These are phyloP conservation scores for Amyloporia xantha DNA, from an alignment of 768 basidiomycete genomes.

Conservation along the genomic window DNA sequence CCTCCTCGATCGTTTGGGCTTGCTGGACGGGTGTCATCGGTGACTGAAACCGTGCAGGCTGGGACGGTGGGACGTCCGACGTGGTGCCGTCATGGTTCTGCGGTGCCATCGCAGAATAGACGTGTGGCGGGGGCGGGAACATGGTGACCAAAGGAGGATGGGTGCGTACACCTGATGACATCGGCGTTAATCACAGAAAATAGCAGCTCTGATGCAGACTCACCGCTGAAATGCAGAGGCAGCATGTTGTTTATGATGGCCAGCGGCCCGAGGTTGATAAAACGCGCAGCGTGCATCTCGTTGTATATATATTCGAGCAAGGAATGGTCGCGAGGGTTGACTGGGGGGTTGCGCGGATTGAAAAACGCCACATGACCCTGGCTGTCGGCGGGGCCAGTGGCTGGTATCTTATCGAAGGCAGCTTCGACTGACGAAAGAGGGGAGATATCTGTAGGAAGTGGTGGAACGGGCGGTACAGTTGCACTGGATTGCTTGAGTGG, in stretches of 20 bases:
- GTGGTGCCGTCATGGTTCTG: background rate
- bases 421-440: too few species aligned
- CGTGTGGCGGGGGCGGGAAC: conserved; percentile 33
- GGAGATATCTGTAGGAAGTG: too few species aligned
- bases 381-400: background rate
- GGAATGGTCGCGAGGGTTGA: conserved; percentile 62
- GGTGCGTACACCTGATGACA: conserved; percentile 52
- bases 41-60: too few species aligned
- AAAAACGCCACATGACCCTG: background rate
- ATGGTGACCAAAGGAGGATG: conserved; percentile 56
- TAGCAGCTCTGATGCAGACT: conserved; percentile 6
- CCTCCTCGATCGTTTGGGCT: background rate
- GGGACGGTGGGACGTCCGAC: background rate
- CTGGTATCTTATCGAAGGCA: too few species aligned
- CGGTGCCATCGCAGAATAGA: background rate
- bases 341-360: conserved; percentile 19
- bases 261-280: conserved; percentile 61
- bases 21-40: too few species aligned
- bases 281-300: conserved; percentile 60
- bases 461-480: too few species aligned
- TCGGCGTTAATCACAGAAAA: background rate
- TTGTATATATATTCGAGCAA: conserved; percentile 58
- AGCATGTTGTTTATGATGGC: conserved; percentile 53
- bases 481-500: too few species aligned
- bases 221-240: conserved; percentile 57